Evolutionary conservation across 1,284 basidiomycete species (phyloP), one percentile per base, ranked within the genome.

Genomic region (Thecaphora thlaspeos): DNA sequence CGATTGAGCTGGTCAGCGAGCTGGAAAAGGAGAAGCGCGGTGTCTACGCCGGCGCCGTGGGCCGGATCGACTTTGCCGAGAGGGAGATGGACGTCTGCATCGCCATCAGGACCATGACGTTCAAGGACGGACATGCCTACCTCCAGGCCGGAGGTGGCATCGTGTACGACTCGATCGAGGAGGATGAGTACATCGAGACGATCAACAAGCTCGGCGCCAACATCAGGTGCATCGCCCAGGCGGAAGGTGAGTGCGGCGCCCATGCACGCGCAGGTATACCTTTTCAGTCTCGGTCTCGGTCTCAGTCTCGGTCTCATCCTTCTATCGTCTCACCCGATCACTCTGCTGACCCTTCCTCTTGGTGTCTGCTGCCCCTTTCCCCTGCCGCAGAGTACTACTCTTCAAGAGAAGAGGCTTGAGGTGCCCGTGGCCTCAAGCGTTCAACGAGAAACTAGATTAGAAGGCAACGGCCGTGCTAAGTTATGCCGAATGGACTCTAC

Each of bases 21-120:
- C 81, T 97, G 41, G 95, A 98, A 78, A 83, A 87, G 75, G 91
- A 97, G 79, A 85, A 87, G 43, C 84, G 95, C 34, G 94, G 94
- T 22, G 88, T 97, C 8, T 99, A 99, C 72, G 95, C 93, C 7
- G 95, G 95, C 38, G 95, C 92, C 1, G 92, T 98, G 17, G 95
- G 95, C 15, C 86, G 92, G 47, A 97, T 95, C 78, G 93, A 98
- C 79, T 98, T 96, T 80, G 90, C 93, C 26, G 82, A 86, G 28
- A 88, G 94, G 74, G 88, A 90, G 75, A 92, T 98, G 88, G 95
- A 99, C 79, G 94, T 91, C 1, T 97, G 94, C 80, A 99, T 99
- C 70, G 95, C 95, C 9, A 98, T 99, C 74, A 85, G 95, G 39
- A 98, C 94, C 2, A 98, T 98, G 92, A 85, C 87, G 2, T 96